Evolutionary conservation across 345 rosid genomes (phyloP), one percentile per base, ranked within the genome.

Genomic region (Pistacia integerrima): DNA sequence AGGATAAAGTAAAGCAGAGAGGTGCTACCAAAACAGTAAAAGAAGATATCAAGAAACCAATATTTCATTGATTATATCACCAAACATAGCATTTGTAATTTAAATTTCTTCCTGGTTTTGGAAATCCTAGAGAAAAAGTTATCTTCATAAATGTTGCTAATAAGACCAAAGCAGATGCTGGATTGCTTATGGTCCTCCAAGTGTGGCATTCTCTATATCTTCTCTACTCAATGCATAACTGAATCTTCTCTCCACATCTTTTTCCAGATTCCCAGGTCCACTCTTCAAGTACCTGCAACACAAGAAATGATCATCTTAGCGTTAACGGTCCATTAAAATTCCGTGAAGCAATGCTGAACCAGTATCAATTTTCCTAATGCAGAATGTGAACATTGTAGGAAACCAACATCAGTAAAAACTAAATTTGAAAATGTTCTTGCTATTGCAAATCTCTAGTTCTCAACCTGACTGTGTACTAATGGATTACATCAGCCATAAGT

Each of bases 181-280:
- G 30, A 68, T 70, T 36, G 60, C 65, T 72, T 49, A 94, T 66
- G 98, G 98, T 82, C 99, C 99, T 71, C 99, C 98, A 6, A 93
- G 94, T 62, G 91, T 89, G 72, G 98, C 98, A 46, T 95, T 95
- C 83, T 95, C 92, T 0, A 92, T 88, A 82, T 95, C 99, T 69
- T 93, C 95, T 82, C 98, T 88, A 70, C 97, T 94, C 83, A 94
- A 81, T 28, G 98, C 97, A 74, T 94, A 93, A 60, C 97, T 94
- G 86, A 94, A 96, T 84, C 98, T 91, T 80, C 99, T 92, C 81
- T 93, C 99, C 70, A 95, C 79, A 58, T 95, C 99, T 74, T 91
- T 93, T 73, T 96, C 97, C 3, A 95, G 93, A 83, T 78, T 90
- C 11, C 97, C 98, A 11, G 97, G 94, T n/a, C 98, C 98, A 75